phyloP scores from a whole-genome alignment of 2,329 filamentous ascomycete genomes.

The Dactylellina cionopaga region DNA sequence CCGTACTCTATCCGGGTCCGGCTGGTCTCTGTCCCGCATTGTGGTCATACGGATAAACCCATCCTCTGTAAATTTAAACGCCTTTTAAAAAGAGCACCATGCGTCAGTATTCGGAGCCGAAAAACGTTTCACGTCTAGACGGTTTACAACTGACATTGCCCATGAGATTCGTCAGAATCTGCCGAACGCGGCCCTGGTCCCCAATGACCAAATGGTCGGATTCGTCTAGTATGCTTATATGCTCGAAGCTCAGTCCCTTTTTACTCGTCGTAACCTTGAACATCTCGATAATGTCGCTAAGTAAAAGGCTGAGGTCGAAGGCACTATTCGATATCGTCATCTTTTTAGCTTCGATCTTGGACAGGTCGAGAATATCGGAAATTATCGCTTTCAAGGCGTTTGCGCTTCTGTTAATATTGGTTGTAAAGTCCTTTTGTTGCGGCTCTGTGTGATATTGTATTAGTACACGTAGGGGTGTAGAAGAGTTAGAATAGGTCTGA shows the following conservation, averaged over 20 bases:
- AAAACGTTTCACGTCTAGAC: neutral
- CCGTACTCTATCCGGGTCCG: conserved; percentile 30
- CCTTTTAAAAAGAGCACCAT: neutral
- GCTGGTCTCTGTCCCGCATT: conserved; percentile 42
- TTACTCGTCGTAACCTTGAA: conserved; percentile 47
- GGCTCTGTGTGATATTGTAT: conserved; percentile 12
- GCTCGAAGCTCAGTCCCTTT: conserved; percentile 45
- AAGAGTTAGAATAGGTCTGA: neutral
- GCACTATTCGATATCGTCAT: conserved; percentile 51
- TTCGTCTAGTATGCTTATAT: conserved; percentile 48
- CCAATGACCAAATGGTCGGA: conserved; percentile 44
- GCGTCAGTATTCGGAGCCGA: neutral
- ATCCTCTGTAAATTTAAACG: conserved; percentile 50
- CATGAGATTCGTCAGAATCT: conserved; percentile 50
- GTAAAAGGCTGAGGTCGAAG: conserved; percentile 40
- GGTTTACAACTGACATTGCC: conserved; percentile 27
- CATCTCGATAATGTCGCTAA: conserved; percentile 47
- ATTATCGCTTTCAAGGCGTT: conserved; percentile 46
- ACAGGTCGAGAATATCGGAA: conserved; percentile 50
- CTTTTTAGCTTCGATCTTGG: conserved; percentile 51
- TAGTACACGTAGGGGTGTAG: neutral
- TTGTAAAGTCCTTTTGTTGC: conserved; percentile 38
- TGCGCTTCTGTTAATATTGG: conserved; percentile 49
- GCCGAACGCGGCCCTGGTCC: conserved; percentile 47
- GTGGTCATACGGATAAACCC: conserved; percentile 51